phyloP scores from a whole-genome alignment of 2,329 filamentous ascomycete species.

The Clonostachys rosea region DNA sequence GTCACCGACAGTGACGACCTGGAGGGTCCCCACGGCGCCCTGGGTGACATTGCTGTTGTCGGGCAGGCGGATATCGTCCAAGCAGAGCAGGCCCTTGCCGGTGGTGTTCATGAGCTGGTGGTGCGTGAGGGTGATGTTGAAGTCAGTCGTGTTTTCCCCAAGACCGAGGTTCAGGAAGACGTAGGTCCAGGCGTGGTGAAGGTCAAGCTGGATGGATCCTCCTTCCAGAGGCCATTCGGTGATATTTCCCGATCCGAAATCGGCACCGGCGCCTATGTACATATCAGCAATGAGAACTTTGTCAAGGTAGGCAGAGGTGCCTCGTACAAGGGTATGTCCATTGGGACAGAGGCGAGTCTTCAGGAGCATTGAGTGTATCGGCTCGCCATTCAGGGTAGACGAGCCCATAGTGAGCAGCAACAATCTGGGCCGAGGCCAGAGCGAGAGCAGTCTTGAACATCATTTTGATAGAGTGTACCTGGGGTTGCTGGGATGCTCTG shows the following conservation, averaged over 20 bases:
- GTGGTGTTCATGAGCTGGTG: conserved; percentile 48
- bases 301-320: background rate
- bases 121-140: conserved; percentile 64
- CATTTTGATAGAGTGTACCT: conserved; percentile 15
- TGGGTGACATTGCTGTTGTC: conserved; percentile 40
- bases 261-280: conserved; percentile 39
- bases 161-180: conserved; percentile 49
- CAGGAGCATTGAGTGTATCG: conserved; percentile 33
- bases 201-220: conserved; percentile 39
- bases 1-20: conserved; percentile 62
- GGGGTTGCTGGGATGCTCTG: too few relatives aligned
- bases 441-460: conserved; percentile 20
- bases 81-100: conserved; percentile 61
- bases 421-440: conserved; percentile 27
- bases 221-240: conserved; percentile 50
- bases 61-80: conserved; percentile 54
- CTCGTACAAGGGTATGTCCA: conserved; percentile 45
- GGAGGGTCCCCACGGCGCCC: conserved; percentile 61
- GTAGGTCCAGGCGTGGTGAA: conserved; percentile 48
- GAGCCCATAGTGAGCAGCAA: conserved; percentile 42
- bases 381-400: conserved; percentile 42
- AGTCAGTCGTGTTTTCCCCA: conserved; percentile 50
- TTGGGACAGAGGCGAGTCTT: conserved; percentile 36
- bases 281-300: conserved; percentile 1
- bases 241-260: conserved; percentile 33